Conservation (phyloP, 306 rosid species). For the Pyrus communis region DNA sequence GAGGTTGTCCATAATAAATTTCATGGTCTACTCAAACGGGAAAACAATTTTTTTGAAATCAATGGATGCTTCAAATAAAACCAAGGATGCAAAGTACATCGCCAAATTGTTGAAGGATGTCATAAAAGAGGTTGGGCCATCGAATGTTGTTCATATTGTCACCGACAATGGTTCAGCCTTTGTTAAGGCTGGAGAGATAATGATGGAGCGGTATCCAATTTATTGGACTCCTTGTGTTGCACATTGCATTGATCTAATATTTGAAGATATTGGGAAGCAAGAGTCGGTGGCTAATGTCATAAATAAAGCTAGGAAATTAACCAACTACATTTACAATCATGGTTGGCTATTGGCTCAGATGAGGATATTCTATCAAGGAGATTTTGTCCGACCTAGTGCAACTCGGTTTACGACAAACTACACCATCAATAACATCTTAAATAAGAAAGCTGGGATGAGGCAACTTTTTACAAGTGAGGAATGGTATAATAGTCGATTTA, state of each 20-base stretch:
- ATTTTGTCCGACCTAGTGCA: no score
- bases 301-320: not conserved
- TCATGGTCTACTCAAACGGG: not conserved
- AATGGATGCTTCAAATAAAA: not conserved
- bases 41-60: not conserved
- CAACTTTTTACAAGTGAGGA: no score
- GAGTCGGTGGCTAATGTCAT: not conserved
- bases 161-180: not conserved
- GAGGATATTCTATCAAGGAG: not conserved
- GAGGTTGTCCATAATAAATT: not conserved
- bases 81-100: not conserved
- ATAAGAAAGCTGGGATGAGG: no score
- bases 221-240: not conserved
- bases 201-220: not conserved
- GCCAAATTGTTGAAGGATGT: not conserved
- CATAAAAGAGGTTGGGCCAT: not conserved
- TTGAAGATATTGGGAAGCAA: not conserved
- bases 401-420: no score
- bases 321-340: slow-evolving; percentile 1
- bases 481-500: no score
- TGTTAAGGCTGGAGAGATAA: not conserved
- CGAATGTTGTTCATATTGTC: no score
- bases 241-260: not conserved
- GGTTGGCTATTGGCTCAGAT: not conserved
- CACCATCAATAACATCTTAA: no score